Evolutionary conservation across 129 eudicot genomes (phyloP).

Genomic region (Flaveria trinervia): DNA sequence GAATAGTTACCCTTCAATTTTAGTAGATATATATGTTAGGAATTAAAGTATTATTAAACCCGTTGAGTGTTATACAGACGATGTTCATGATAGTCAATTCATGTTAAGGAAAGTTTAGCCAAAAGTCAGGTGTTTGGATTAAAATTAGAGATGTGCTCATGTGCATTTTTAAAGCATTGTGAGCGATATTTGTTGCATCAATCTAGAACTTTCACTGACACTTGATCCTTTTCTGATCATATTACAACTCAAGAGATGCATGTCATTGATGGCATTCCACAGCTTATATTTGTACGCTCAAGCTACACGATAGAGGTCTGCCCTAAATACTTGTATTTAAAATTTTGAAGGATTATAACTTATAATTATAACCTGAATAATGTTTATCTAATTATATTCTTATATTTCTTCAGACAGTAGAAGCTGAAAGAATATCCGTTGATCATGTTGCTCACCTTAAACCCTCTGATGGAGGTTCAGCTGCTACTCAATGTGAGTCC

Average conservation of each 20-base stretch:
- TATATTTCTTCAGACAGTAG: slow-evolving; percentile 67
- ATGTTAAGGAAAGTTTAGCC: not conserved
- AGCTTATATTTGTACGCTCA: slow-evolving; percentile 84
- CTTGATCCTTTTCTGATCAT: not conserved
- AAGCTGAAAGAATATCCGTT: slow-evolving; percentile 95
- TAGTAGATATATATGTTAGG: no score
- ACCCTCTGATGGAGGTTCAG: slow-evolving; percentile 99
- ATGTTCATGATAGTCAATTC: no score
- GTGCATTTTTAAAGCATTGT: not conserved
- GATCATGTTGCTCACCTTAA: slow-evolving; percentile 97
- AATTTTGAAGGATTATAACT: not conserved
- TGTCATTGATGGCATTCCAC: slow-evolving; percentile 90
- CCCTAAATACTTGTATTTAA: not conserved
- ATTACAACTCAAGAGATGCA: slow-evolving; percentile 66
- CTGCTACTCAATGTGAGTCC: slow-evolving; percentile 89
- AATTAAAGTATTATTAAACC: no score
- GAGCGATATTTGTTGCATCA: not conserved
- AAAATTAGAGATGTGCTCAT: not conserved
- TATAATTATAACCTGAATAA: not conserved
- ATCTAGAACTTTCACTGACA: slow-evolving; percentile 9
- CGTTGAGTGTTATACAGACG: no score
- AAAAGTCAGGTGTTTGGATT: slow-evolving; percentile 12
- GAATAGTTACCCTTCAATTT: no score
- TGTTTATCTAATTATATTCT: slow-evolving; percentile 13
- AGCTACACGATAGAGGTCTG: slow-evolving; percentile 95